These are phyloP conservation scores for Tardiomyces depauwii DNA, from an alignment of 1,139 yeast genomes.

Conservation along the genomic window DNA sequence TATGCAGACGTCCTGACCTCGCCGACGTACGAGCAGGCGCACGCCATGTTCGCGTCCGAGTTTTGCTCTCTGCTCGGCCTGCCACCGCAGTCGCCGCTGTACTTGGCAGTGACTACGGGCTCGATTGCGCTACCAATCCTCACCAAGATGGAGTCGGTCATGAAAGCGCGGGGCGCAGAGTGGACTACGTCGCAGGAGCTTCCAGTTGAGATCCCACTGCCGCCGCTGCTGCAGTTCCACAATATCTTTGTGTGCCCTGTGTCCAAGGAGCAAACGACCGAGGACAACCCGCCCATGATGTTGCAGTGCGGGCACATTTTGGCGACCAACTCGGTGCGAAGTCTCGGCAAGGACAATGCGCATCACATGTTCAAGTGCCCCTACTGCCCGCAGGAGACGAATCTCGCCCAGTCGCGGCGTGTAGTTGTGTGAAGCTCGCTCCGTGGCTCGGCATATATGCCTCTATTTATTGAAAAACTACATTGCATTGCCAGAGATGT, in stretches of 20 bases:
- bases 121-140: constrained; percentile 61
- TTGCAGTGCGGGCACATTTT: constrained; percentile 56
- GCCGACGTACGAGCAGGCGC: constrained; percentile 32
- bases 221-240: constrained; percentile 47
- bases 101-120: constrained; percentile 58
- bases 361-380: constrained; percentile 48
- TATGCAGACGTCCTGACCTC: constrained; percentile 22
- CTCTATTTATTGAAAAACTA: no score
- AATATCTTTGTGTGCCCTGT: constrained; percentile 89
- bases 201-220: constrained; percentile 50
- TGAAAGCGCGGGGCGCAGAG: constrained; percentile 37
- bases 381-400: constrained; percentile 42
- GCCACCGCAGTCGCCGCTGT: constrained; percentile 62
- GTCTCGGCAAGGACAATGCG: constrained; percentile 25
- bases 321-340: constrained; percentile 38
- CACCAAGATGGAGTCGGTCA: constrained; percentile 48
- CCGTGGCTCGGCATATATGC: no score
- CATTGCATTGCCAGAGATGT: no score
- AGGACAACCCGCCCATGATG: constrained; percentile 47
- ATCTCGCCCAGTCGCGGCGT: constrained; percentile 16
- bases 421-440: constrained; percentile 16
- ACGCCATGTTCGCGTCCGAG: constrained; percentile 50
- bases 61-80: constrained; percentile 55
- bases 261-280: constrained; percentile 68
- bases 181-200: constrained; percentile 48